These are phyloP conservation scores for Anthracocystis panici-leucophaei DNA, from an alignment of 1,284 basidiomycete species.

Conservation along the genomic window DNA sequence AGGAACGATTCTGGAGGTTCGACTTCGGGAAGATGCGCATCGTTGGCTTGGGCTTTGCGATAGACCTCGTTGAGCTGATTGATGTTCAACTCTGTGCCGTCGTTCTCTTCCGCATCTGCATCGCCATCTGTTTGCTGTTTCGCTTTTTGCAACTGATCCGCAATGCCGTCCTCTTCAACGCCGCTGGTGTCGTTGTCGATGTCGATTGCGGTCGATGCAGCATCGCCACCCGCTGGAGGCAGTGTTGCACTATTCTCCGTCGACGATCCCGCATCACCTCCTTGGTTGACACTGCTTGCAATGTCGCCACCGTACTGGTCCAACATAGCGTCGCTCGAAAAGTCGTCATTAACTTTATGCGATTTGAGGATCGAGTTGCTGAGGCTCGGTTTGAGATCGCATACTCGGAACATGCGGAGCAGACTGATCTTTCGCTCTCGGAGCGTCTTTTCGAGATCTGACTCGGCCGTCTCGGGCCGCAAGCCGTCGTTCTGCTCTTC, in stretches of 20 bases:
- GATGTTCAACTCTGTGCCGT: conserved; percentile 61
- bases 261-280: conserved; percentile 1
- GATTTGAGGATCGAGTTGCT: conserved; percentile 55
- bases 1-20: conserved; percentile 84
- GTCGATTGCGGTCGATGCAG: conserved; percentile 19
- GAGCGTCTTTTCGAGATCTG: conserved; percentile 78
- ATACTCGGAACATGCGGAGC: conserved; percentile 63
- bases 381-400: conserved; percentile 55
- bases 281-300: conserved; percentile 8
- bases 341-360: conserved; percentile 73
- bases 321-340: conserved; percentile 54
- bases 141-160: conserved; percentile 29
- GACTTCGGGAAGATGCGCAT: conserved; percentile 81
- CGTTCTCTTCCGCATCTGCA: conserved; percentile 47
- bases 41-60: conserved; percentile 80
- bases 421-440: conserved; percentile 78
- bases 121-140: conserved; percentile 37
- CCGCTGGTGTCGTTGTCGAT: conserved; percentile 18
- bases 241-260: not conserved
- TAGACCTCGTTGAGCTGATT: conserved; percentile 62
- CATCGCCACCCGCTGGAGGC: conserved; percentile 14
- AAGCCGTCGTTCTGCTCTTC: conserved; percentile 34
- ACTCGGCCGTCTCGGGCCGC: conserved; percentile 77
- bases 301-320: conserved; percentile 70
- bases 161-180: conserved; percentile 13